phyloP scores from a whole-genome alignment of 768 basidiomycete genomes.

The Nevesoporus exiguus region DNA sequence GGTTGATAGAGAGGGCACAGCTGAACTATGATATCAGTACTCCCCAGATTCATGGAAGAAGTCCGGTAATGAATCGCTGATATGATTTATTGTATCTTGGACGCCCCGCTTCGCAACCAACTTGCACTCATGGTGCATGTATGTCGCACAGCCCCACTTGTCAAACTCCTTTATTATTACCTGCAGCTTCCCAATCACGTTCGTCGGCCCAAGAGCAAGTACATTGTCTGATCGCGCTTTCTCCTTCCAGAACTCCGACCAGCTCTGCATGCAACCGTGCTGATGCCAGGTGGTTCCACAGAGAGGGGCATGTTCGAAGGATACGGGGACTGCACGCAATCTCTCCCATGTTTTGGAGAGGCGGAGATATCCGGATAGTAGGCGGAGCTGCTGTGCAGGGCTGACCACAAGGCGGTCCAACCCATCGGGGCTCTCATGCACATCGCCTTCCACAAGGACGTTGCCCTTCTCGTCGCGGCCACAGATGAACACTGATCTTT shows the following conservation, averaged over 20 bases:
- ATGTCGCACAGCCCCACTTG: conserved; percentile 66
- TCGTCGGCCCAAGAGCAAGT: conserved; percentile 55
- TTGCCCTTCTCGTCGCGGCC: conserved; percentile 11
- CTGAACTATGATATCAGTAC: conserved; percentile 15
- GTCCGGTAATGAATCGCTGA: conserved; percentile 60
- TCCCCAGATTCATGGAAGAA: conserved; percentile 48
- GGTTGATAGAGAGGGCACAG: background rate
- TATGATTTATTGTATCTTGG: conserved; percentile 48
- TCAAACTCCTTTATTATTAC: conserved; percentile 67
- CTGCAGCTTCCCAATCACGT: conserved; percentile 63
- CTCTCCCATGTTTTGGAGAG: conserved; percentile 65
- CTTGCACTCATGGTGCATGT: conserved; percentile 78
- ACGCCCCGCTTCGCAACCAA: conserved; percentile 54
- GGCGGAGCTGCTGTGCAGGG: conserved; percentile 56
- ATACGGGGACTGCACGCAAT: conserved; percentile 51
- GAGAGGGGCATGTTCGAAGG: conserved; percentile 60
- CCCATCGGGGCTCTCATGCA: conserved; percentile 34
- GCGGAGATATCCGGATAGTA: conserved; percentile 68
- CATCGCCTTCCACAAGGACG: conserved; percentile 29
- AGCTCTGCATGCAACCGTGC: conserved; percentile 66
- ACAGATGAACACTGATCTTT: conserved; percentile 42
- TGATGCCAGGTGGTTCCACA: conserved; percentile 73
- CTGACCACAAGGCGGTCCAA: conserved; percentile 52
- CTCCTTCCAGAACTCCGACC: conserved; percentile 80
- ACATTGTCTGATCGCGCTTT: conserved; percentile 62